These are phyloP conservation scores for Ogataea neopini DNA, from an alignment of 805 yeast genomes.

Conservation along the genomic window DNA sequence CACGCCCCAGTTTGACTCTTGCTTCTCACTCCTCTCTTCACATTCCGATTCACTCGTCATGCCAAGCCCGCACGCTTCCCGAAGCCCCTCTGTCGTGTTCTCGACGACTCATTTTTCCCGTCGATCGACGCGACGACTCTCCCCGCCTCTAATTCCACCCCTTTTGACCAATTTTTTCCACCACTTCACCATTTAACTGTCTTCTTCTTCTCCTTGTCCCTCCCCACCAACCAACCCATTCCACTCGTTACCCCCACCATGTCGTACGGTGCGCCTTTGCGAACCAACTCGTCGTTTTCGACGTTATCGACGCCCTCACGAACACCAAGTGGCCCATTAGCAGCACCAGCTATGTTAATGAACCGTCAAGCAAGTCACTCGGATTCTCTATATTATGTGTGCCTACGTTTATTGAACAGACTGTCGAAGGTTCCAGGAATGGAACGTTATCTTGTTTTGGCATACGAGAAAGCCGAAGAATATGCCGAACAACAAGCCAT, in stretches of 20 bases:
- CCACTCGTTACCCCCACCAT: slow-evolving; percentile 13
- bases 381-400: slow-evolving; percentile 71
- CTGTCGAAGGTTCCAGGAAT: slow-evolving; percentile 64
- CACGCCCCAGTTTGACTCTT: no score
- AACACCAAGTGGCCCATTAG: slow-evolving; percentile 48
- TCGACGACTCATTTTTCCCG: not conserved
- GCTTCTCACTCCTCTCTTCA: no score
- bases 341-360: slow-evolving; percentile 49
- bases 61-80: no score
- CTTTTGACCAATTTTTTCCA: not conserved
- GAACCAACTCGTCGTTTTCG: slow-evolving; percentile 24
- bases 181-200: not conserved
- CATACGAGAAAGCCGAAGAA: slow-evolving; percentile 65
- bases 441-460: slow-evolving; percentile 64
- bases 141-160: no score
- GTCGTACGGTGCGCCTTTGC: slow-evolving; percentile 28
- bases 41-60: no score
- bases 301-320: slow-evolving; percentile 26
- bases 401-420: slow-evolving; percentile 55
- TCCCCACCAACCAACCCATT: not conserved
- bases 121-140: not conserved
- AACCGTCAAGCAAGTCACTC: slow-evolving; percentile 61
- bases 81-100: not conserved
- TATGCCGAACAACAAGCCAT: slow-evolving; percentile 71
- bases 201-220: not conserved